Conservation (phyloP, 2,329 filamentous ascomycete genomes). For the Dactylellina cionopaga region DNA sequence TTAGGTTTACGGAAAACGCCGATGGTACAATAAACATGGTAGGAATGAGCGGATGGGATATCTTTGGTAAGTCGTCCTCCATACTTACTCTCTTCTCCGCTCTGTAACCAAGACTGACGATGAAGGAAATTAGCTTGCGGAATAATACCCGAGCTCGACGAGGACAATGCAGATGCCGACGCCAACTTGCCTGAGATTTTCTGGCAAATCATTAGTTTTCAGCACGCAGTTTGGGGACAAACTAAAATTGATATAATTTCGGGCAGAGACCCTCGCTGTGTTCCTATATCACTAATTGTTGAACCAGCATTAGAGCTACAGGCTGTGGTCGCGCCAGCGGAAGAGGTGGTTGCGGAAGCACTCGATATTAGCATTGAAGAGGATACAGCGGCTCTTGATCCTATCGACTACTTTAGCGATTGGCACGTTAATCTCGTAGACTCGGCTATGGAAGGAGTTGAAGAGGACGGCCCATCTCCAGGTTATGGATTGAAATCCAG, state of each 20-base stretch:
- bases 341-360: neutral
- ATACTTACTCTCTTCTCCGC: neutral
- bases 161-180: neutral
- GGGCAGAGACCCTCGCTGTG: neutral
- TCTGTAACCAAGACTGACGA: neutral
- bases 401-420: no score
- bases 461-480: neutral
- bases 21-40: neutral
- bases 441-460: neutral
- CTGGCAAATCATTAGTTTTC: slow-evolving; percentile 29
- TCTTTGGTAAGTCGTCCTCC: slow-evolving; percentile 15
- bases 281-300: neutral
- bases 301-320: neutral
- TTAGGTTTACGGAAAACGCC: slow-evolving; percentile 12
- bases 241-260: neutral
- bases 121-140: slow-evolving; percentile 10
- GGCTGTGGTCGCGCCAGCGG: neutral
- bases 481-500: neutral
- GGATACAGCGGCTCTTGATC: neutral
- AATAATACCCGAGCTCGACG: neutral
- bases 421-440: no score
- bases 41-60: slow-evolving; percentile 15
- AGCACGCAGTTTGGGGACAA: slow-evolving; percentile 5
- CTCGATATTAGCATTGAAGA: neutral
- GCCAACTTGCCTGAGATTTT: neutral